phyloP scores from a whole-genome alignment of 1,284 basidiomycete species.

The Xerocomus minutiporus region DNA sequence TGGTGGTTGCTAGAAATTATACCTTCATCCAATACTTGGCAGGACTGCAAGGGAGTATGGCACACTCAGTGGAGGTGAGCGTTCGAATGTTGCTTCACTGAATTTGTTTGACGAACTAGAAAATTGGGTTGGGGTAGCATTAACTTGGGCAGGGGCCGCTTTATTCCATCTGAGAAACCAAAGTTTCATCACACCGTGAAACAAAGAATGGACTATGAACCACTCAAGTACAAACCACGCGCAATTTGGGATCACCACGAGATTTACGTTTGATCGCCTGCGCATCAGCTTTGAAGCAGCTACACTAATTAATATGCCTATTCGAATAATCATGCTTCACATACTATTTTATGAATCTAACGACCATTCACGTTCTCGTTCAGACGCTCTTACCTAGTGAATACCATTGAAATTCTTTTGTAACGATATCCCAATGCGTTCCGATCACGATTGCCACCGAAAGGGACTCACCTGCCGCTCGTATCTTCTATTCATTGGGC shows the following conservation, averaged over 20 bases:
- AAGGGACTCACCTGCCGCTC: too few species aligned
- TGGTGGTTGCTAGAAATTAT: slow-evolving; percentile 34
- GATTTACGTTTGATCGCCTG: slow-evolving; percentile 25
- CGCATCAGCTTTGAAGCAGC: background rate
- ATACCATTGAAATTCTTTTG: too few species aligned
- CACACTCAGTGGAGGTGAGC: slow-evolving; percentile 27
- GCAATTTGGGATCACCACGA: slow-evolving; percentile 20
- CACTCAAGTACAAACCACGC: slow-evolving; percentile 26
- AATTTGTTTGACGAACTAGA: slow-evolving; percentile 2
- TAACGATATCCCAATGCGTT: too few species aligned
- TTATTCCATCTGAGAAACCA: slow-evolving; percentile 23
- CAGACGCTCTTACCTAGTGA: background rate
- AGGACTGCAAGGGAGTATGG: slow-evolving; percentile 28
- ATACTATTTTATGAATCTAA: background rate
- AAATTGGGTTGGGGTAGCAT: slow-evolving; percentile 14
- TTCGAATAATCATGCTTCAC: too few species aligned
- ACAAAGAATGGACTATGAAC: slow-evolving; percentile 23
- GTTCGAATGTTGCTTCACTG: background rate
- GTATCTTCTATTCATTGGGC: too few species aligned
- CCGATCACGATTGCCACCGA: too few species aligned
- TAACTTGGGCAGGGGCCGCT: slow-evolving; percentile 29
- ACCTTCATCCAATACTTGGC: slow-evolving; percentile 25
- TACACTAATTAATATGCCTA: background rate
- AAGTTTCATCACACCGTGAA: slow-evolving; percentile 33
- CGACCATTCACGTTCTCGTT: background rate